phyloP scores from a whole-genome alignment of 495 filamentous ascomycete species.

The Penicillium desertorum region DNA sequence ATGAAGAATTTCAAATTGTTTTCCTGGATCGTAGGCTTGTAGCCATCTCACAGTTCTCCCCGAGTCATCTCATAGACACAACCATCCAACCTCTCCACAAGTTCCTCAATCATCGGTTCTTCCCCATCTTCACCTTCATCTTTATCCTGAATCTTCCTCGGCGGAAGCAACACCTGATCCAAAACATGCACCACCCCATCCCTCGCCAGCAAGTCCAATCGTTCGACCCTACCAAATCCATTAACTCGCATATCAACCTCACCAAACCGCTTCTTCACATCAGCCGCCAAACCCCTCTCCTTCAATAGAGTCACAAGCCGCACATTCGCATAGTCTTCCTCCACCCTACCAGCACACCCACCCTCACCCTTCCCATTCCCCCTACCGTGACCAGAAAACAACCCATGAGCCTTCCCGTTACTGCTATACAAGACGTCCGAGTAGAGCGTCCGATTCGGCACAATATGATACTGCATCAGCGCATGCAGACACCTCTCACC shows the following conservation, averaged over 20 bases:
- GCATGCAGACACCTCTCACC: constrained; percentile 71
- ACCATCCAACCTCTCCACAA: constrained; percentile 55
- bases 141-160: constrained; percentile 49
- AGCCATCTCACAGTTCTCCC: constrained; percentile 14
- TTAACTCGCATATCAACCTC: constrained; percentile 70
- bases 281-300: constrained; percentile 59
- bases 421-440: constrained; percentile 57
- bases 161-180: constrained; percentile 69
- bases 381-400: constrained; percentile 4
- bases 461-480: constrained; percentile 75
- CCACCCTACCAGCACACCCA: constrained; percentile 27
- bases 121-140: constrained; percentile 43
- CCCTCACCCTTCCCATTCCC: constrained; percentile 8
- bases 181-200: constrained; percentile 81
- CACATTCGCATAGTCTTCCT: constrained; percentile 45
- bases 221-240: constrained; percentile 56
- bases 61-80: constrained; percentile 31
- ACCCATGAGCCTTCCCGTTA: constrained; percentile 20
- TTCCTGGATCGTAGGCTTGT: constrained; percentile 2
- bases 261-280: constrained; percentile 62
- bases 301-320: constrained; percentile 67
- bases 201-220: constrained; percentile 64
- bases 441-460: constrained; percentile 73
- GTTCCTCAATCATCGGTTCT: constrained; percentile 59
- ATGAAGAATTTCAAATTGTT: constrained; percentile 24